Percentiles rank a stretch among this genome's conserved stretches.
Conservation (phyloP, 176 grass and related monocot species). For the Cenchrus americanus region DNA sequence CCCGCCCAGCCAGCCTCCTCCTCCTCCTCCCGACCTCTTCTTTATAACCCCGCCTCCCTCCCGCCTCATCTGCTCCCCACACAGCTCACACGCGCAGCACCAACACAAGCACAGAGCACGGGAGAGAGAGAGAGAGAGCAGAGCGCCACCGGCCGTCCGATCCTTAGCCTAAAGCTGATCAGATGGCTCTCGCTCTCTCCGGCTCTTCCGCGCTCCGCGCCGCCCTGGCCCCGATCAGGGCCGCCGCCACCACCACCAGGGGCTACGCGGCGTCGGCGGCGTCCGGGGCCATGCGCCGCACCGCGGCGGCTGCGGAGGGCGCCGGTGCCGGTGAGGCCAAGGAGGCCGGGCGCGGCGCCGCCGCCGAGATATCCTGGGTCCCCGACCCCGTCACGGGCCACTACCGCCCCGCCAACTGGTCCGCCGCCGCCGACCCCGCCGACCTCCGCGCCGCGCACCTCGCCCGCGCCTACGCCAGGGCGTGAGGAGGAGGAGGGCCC, state of each 20-base stretch:
- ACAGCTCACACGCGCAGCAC: neutral
- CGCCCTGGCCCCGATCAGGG: constrained; percentile 1
- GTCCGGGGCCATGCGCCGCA: constrained; percentile 42
- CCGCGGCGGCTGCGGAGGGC: constrained; percentile 34
- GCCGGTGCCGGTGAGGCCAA: constrained; percentile 30
- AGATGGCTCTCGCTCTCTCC: constrained; percentile 67
- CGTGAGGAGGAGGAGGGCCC: neutral
- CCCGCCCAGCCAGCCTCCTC: neutral
- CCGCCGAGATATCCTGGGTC: constrained; percentile 52
- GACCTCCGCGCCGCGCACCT: constrained; percentile 72
- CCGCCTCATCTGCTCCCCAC: neutral
- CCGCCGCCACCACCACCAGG: neutral
- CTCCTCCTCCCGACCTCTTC: neutral
- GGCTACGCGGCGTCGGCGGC: constrained; percentile 56
- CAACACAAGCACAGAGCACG: neutral
- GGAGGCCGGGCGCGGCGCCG: constrained; percentile 31
- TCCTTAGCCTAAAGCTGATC: neutral
- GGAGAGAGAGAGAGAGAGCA: neutral
- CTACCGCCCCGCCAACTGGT: constrained; percentile 63
- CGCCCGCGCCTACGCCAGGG: constrained; percentile 39
- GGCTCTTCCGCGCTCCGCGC: constrained; percentile 26
- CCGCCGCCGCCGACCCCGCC: constrained; percentile 52
- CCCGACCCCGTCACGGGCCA: constrained; percentile 76
- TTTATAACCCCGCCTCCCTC: constrained; percentile 1
- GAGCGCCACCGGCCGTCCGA: constrained; percentile 40